Base-by-base conservation (phyloP, 768 basidiomycete species). In the Suillus bovinus region DNA sequence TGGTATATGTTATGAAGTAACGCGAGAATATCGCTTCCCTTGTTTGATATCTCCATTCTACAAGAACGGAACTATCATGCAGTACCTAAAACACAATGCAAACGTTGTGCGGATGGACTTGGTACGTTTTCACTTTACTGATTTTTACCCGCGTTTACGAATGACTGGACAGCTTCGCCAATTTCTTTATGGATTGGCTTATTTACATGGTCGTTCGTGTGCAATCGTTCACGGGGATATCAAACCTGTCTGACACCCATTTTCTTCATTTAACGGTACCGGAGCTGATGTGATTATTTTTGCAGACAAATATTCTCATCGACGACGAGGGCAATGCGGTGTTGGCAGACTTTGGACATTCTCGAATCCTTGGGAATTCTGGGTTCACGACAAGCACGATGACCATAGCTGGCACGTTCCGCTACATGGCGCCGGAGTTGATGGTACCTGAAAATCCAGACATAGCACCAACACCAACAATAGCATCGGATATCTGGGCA, bases 221-320 rank as follows among this genome's bases (percentile, higher is more conserved):
- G n/a, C n/a, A n/a, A 80, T 88, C 24, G 75, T 87, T 16, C 86
- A 87, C 64, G 86, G 86, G 4, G 86, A 87, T 63, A 72, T 87
- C 60, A 86, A 86, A 74, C 84, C 85, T 63, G 85, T 85, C 65
- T 34, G 79, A 74, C 52, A n/a, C 14, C 5, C 29, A 24, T 29
- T 24, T n/a, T 24, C 11, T 29, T 36, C 13, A 16, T 17, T 13
- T 47, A 36, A 49, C 47, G 4, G 6, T 20, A 36, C 22, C 24
- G 14, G 7, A 11, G n/a, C 52, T 60, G 46, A 38, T 60, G n/a
- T 29, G 27, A 13, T 20, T 27, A 16, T 16, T 16, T 60, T 54
- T 1, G 33, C n/a, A 59, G 58, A n/a, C 29, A 31, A 59, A 59
- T 52, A 24, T 59, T 29, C 34, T 59, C 17, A 52, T 59, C 33